These are phyloP conservation scores for Hymenoscyphus infarciens DNA, from an alignment of 2,329 filamentous ascomycete species.

Conservation along the genomic window DNA sequence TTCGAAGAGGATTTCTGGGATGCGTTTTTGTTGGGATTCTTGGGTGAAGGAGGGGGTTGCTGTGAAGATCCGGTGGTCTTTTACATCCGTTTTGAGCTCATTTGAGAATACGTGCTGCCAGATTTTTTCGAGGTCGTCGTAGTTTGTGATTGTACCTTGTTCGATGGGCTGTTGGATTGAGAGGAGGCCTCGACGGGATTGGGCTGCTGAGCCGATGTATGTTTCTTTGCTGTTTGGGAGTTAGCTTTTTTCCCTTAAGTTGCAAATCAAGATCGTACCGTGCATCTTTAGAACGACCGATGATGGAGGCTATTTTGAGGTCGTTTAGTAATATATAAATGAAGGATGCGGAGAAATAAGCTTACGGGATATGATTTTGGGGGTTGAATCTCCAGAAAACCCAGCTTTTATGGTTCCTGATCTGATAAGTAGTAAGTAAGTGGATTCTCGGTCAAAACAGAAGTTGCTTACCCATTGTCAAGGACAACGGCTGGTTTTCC, in stretches of 20 bases:
- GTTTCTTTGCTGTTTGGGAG: constrained; percentile 58
- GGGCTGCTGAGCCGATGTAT: constrained; percentile 99
- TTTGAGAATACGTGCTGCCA: constrained; percentile 99
- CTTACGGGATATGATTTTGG: constrained; percentile 99
- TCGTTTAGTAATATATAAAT: not conserved
- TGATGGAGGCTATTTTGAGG: constrained; percentile 76
- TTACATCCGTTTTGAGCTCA: constrained; percentile 97
- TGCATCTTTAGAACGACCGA: constrained; percentile 99
- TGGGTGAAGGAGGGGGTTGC: constrained; percentile 99
- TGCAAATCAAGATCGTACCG: constrained; percentile 57
- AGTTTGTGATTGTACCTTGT: constrained; percentile 99
- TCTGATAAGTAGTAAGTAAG: constrained; percentile 50
- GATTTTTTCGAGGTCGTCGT: constrained; percentile 99
- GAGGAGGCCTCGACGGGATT: constrained; percentile 99
- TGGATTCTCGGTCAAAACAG: constrained; percentile 30
- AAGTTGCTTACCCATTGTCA: constrained; percentile 97
- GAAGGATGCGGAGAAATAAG: constrained; percentile 39
- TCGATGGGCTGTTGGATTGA: constrained; percentile 99
- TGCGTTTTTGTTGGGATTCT: constrained; percentile 99
- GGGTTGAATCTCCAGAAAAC: constrained; percentile 99
- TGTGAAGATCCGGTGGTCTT: constrained; percentile 99
- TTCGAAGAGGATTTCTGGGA: constrained; percentile 99
- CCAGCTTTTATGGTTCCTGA: constrained; percentile 99
- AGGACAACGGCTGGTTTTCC: constrained; percentile 79
- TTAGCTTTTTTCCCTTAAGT: constrained; percentile 17